A percentile compares a stretch with the other conserved stretches of the same genome.
Conservation (phyloP, 768 basidiomycete genomes). For the Daedaleopsis sinensis region DNA sequence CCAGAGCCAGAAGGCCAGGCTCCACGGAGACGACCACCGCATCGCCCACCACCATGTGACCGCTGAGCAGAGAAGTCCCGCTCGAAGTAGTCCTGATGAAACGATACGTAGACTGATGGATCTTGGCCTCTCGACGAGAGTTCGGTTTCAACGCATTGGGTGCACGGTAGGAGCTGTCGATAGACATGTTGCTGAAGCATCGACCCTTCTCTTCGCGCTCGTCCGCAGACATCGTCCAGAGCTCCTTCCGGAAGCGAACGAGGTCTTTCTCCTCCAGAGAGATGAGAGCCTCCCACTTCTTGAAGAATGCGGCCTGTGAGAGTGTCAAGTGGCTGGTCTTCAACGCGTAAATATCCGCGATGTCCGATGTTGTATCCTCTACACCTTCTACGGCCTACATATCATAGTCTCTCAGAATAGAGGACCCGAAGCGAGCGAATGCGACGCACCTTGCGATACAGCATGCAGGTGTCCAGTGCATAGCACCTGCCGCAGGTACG, state of each 20-base stretch:
- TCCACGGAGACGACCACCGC: conserved; percentile 87
- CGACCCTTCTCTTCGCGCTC: conserved; percentile 83
- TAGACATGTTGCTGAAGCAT: conserved; percentile 81
- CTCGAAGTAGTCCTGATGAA: conserved; percentile 44
- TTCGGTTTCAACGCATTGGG: conserved; percentile 6
- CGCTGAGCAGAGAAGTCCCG: conserved; percentile 60
- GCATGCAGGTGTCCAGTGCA: conserved; percentile 84
- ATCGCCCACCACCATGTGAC: conserved; percentile 79
- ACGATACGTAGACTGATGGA: conserved; percentile 79
- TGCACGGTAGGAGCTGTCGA: conserved; percentile 48
- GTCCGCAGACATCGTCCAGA: conserved; percentile 88
- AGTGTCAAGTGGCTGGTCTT: conserved; percentile 83
- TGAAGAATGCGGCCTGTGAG: conserved; percentile 76
- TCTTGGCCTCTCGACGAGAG: conserved; percentile 48
- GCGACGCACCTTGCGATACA: conserved; percentile 77
- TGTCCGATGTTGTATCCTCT: conserved; percentile 51
- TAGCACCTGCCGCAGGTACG: conserved; percentile 82
- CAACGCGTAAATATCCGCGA: conserved; percentile 68
- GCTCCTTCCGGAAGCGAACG: conserved; percentile 81
- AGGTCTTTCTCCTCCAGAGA: conserved; percentile 88
- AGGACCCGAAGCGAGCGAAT: not conserved
- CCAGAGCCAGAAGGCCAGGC: conserved; percentile 81
- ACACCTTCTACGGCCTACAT: conserved; percentile 80
- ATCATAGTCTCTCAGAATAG: conserved; percentile 13
- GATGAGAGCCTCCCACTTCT: conserved; percentile 86